A percentile compares a stretch with the other conserved stretches of the same genome.
phyloP scores from a whole-genome alignment of 129 eudicot genomes.

The Centella asiatica region DNA sequence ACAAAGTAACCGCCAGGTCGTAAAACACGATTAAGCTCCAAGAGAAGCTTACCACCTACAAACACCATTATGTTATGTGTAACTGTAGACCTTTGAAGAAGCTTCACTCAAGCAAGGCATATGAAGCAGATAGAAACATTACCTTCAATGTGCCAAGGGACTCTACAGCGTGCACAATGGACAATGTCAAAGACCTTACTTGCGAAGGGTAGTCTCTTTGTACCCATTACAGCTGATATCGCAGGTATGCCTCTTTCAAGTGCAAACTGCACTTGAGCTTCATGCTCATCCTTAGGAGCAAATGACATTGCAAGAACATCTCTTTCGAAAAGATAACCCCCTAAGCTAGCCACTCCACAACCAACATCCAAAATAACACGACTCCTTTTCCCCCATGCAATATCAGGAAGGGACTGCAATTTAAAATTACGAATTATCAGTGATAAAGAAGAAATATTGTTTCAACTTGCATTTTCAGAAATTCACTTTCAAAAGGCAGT shows the following conservation, averaged over 20 bases:
- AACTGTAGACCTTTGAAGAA: not conserved
- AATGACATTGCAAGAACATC: slow-evolving; percentile 58
- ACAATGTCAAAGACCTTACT: slow-evolving; percentile 53
- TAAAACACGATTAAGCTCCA: slow-evolving; percentile 59
- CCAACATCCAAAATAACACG: slow-evolving; percentile 67
- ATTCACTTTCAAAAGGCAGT: not conserved
- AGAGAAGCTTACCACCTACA: slow-evolving; percentile 60
- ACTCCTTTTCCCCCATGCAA: slow-evolving; percentile 61
- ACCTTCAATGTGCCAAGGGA: slow-evolving; percentile 80
- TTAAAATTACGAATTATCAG: not conserved
- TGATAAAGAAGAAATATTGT: not conserved
- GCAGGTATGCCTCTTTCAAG: slow-evolving; percentile 72
- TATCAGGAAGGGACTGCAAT: slow-evolving; percentile 46
- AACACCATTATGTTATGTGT: slow-evolving; percentile 6
- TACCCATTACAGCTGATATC: slow-evolving; percentile 71
- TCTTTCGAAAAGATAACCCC: slow-evolving; percentile 61
- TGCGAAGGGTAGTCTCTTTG: slow-evolving; percentile 50
- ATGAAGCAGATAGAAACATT: slow-evolving; percentile 2
- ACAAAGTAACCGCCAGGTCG: slow-evolving; percentile 72
- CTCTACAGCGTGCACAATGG: slow-evolving; percentile 73
- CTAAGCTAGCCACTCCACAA: slow-evolving; percentile 73
- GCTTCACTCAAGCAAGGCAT: not conserved
- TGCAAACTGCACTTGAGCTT: slow-evolving; percentile 71
- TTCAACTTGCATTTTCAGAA: not conserved
- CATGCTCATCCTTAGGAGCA: slow-evolving; percentile 76